Evolutionary conservation across 2,329 filamentous ascomycete species (phyloP).

Genomic region (Ceratocystis eucalypticola): DNA sequence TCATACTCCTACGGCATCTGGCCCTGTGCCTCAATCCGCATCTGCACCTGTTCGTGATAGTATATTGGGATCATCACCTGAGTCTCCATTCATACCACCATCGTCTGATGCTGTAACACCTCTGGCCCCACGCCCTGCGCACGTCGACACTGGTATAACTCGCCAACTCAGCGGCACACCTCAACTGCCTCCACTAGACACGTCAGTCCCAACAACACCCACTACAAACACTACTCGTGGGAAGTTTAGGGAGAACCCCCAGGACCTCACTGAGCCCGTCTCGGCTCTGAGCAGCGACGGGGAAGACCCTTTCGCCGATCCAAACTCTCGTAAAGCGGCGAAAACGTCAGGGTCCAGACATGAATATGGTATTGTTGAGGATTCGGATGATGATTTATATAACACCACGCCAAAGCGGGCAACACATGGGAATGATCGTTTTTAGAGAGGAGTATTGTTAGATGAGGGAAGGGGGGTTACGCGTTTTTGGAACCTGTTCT

Average conservation of each 20-base stretch:
- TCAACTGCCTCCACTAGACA: conserved; percentile 22
- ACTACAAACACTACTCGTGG: conserved; percentile 17
- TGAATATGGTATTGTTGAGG: conserved; percentile 20
- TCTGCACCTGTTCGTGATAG: conserved; percentile 20
- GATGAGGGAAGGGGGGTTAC: neutral
- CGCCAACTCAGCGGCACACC: conserved; percentile 18
- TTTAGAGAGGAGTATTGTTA: neutral
- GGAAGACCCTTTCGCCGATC: conserved; percentile 29
- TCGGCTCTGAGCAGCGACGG: conserved; percentile 21
- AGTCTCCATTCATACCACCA: neutral
- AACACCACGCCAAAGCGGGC: conserved; percentile 27
- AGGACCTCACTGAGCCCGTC: conserved; percentile 23
- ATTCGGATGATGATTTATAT: conserved; percentile 31
- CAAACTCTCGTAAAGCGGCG: conserved; percentile 20
- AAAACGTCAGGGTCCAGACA: conserved; percentile 20
- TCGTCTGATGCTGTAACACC: conserved; percentile 2
- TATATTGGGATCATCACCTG: neutral
- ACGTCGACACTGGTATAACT: conserved; percentile 26
- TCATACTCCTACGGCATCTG: conserved; percentile 17
- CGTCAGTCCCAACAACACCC: conserved; percentile 24
- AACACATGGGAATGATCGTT: neutral
- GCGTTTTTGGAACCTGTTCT: neutral
- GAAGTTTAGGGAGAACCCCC: conserved; percentile 28
- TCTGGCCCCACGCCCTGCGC: conserved; percentile 19
- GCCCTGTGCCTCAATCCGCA: conserved; percentile 24